Base-by-base conservation (phyloP, 148 eudicot genomes). In the Camellia granthamiana region DNA sequence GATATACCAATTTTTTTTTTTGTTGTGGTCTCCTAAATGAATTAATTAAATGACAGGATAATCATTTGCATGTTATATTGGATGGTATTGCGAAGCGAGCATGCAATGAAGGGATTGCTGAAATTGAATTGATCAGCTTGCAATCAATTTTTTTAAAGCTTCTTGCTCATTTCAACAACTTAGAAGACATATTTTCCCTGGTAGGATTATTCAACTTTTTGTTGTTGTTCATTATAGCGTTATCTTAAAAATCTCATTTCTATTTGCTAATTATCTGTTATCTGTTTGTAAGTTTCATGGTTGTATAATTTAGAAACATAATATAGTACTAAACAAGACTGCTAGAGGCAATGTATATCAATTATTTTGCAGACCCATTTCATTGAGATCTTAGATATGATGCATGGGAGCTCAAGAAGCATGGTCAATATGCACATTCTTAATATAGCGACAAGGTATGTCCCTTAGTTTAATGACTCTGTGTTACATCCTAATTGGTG, bases 381-480 rank as follows among this genome's bases (percentile, higher is more conserved):
- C 78, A 56, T 85, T 81, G 90, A 92, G 65, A 85, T 92, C 80
- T 80, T 92, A 59, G 89, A 86, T 77, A 72, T 84, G 82, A 85
- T 90, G 92, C 91, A 84, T 78, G 97, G 97, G 80, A 88, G 85
- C 83, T 74, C 94, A 76, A 88, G 88, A 82, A 85, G 59, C 80
- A 86, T 78, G 46, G 83, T 92, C 66, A 82, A 81, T 84, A 79
- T 85, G 84, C 88, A 84, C 72, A 85, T 92, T 56, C 97, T 92
- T 78, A 85, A 83, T 59, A 83, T 87, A 76, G 94, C 91, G 19
- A 75, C 87, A 58, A 89, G 93, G 97, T 92, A 84, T 70, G 64
- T 52, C 21, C 62, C 12, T 47, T n/a, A 19, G 62, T 61, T 62
- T 61, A 18, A 42, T 69, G 54, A 16, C 42, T 76, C n/a, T 6